These are phyloP conservation scores for Grosmannia clavigera DNA, from an alignment of 2,329 filamentous ascomycete species.

Conservation along the genomic window DNA sequence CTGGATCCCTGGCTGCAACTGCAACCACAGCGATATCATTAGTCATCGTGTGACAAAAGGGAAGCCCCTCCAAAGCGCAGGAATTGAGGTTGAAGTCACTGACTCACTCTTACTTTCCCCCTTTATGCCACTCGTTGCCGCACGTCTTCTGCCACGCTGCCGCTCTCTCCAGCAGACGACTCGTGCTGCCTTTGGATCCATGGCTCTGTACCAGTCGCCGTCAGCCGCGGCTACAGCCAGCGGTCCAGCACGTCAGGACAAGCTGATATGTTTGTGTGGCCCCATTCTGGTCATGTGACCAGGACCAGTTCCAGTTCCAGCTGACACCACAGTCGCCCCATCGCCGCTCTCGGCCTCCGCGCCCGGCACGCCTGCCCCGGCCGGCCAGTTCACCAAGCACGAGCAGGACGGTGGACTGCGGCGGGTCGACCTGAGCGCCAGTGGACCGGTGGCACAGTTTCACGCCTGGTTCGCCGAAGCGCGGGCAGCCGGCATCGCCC, in stretches of 20 bases:
- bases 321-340: constrained; percentile 10
- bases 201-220: constrained; percentile 7
- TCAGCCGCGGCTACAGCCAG: neutral
- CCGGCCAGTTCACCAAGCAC: constrained; percentile 59
- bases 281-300: neutral
- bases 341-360: constrained; percentile 2
- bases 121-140: neutral
- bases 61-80: neutral
- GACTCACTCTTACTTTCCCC: neutral
- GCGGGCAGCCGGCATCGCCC: constrained; percentile 41
- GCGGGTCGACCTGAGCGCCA: constrained; percentile 43
- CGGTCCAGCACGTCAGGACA: constrained; percentile 11
- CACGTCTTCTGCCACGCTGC: neutral
- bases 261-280: constrained; percentile 34
- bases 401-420: constrained; percentile 41
- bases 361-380: constrained; percentile 34
- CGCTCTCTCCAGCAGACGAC: neutral
- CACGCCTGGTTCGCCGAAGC: constrained; percentile 77
- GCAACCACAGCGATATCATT: neutral
- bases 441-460: constrained; percentile 70
- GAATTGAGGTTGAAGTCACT: neutral
- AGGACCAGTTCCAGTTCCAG: neutral
- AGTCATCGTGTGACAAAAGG: neutral
- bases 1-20: too few relatives aligned
- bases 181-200: neutral